Percentiles rank a stretch among this genome's conserved stretches.
Evolutionary conservation across 2,329 filamentous ascomycete species (phyloP).

Genomic region (Aspergillus novofumigatus): DNA sequence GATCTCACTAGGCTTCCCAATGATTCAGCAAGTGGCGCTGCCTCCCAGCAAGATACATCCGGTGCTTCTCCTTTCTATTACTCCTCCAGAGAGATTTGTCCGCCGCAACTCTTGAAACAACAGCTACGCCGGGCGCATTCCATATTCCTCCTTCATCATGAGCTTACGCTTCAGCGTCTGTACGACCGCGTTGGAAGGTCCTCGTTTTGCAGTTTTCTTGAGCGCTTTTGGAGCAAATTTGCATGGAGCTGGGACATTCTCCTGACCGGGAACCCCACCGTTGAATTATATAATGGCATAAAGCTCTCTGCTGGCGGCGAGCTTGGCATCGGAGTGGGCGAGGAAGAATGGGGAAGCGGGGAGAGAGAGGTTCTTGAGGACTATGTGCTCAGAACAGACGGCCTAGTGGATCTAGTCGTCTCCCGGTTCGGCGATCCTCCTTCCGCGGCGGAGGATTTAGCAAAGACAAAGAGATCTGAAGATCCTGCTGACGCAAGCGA

Average conservation of each 20-base stretch:
- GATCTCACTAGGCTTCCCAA: conserved; percentile 72
- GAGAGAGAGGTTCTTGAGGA: conserved; percentile 91
- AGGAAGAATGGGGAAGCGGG: conserved; percentile 90
- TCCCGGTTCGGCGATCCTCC: conserved; percentile 71
- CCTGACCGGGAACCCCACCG: conserved; percentile 81
- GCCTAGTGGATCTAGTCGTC: conserved; percentile 81
- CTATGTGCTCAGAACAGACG: conserved; percentile 73
- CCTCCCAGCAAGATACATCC: conserved; percentile 29
- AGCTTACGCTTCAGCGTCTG: conserved; percentile 65
- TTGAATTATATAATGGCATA: conserved; percentile 73
- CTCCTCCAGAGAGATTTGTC: conserved; percentile 85
- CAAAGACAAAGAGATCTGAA: conserved; percentile 10
- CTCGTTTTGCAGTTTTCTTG: conserved; percentile 68
- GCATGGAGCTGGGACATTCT: conserved; percentile 75
- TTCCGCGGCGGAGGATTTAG: conserved; percentile 21
- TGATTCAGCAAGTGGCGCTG: conserved; percentile 42
- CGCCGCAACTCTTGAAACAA: conserved; percentile 69
- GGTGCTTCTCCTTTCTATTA: conserved; percentile 62
- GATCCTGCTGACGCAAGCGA: conserved; percentile 14
- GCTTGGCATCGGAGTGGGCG: conserved; percentile 87
- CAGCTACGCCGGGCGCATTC: conserved; percentile 80
- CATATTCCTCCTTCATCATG: conserved; percentile 85
- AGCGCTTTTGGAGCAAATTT: conserved; percentile 76
- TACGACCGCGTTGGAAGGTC: conserved; percentile 61
- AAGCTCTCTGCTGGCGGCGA: conserved; percentile 89